These are phyloP conservation scores for Periconia sp. DNA, from an alignment of 2,329 filamentous ascomycete genomes.

Conservation along the genomic window DNA sequence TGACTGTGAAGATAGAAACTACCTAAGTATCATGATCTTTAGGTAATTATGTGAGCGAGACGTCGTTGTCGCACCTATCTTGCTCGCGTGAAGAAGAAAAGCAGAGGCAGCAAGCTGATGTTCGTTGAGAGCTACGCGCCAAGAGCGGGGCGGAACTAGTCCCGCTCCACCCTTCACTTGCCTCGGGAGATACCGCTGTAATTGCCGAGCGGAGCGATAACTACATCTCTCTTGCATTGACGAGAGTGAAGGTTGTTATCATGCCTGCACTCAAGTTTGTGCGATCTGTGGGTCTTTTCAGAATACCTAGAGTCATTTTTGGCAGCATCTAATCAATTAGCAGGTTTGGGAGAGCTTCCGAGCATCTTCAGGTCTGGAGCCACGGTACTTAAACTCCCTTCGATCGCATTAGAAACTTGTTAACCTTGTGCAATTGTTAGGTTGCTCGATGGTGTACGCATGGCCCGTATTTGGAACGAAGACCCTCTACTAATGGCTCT, in stretches of 20 bases:
- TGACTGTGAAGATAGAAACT: conserved; percentile 20
- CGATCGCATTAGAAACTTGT: too few relatives aligned
- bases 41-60: background rate
- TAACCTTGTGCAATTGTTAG: conserved; percentile 26
- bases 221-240: conserved; percentile 29
- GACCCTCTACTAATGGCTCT: background rate
- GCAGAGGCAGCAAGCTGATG: conserved; percentile 16
- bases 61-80: background rate
- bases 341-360: conserved; percentile 88
- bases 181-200: background rate
- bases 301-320: background rate
- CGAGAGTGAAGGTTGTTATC: conserved; percentile 4
- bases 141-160: conserved; percentile 25
- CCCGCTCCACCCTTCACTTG: conserved; percentile 13
- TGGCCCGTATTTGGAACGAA: too few relatives aligned
- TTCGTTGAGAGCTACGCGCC: conserved; percentile 18
- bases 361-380: conserved; percentile 84
- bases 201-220: conserved; percentile 23
- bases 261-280: conserved; percentile 66
- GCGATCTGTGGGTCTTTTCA: conserved; percentile 61
- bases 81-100: background rate
- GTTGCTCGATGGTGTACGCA: conserved; percentile 50
- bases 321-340: conserved; percentile 25
- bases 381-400: conserved; percentile 65
- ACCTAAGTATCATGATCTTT: conserved; percentile 39